Evolutionary conservation across 73 alveolate genomes (phyloP), one percentile per base, ranked within the genome.

Genomic region (Paramecium octaurelia): DNA sequence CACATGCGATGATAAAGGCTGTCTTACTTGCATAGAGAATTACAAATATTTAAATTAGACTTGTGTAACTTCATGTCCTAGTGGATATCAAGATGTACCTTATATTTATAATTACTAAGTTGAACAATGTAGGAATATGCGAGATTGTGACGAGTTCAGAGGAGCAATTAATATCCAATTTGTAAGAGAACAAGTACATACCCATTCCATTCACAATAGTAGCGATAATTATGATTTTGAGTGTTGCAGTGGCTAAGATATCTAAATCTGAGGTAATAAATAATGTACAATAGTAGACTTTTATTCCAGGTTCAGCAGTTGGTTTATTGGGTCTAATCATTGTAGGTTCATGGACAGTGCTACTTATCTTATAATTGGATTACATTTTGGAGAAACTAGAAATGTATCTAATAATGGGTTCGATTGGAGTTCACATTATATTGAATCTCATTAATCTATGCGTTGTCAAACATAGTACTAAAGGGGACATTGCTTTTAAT

Each of bases 171-270:
- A 44, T 80, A 10, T 20, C 48, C 21, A 80, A 46, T 46, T 64
- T 80, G 8, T 18, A 80, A 80, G 91, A 48, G 12, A 80, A 46
- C 21, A 48, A 80, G 20, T 80, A 80, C 27, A 44, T 80, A 20
- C 91, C 91, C 9, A 76, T 80, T 23, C 91, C 91, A 80, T 80
- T 80, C 23, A 80, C 76, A 44, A 80, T 80, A 80, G 91, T 42
- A 8, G 43, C 75, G 1, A 3, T 24, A 8, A 48, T 80, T 18
- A 11, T 80, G 46, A 40, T 27, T 3, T 46, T 80, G 91, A 43
- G 46, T 24, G 75, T 80, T 10, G 75, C 24, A 14, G 91, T 48
- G 0, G 91, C 76, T 21, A 80, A 80, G 16, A 80, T 80, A 20
- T 80, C 44, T 14, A 80, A 80, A 44, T 42, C 76, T 20, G 91